Percentiles rank a stretch among this genome's conserved stretches.
These are phyloP conservation scores for Penicillium angulare DNA, from an alignment of 495 filamentous ascomycete genomes.

Conservation along the genomic window DNA sequence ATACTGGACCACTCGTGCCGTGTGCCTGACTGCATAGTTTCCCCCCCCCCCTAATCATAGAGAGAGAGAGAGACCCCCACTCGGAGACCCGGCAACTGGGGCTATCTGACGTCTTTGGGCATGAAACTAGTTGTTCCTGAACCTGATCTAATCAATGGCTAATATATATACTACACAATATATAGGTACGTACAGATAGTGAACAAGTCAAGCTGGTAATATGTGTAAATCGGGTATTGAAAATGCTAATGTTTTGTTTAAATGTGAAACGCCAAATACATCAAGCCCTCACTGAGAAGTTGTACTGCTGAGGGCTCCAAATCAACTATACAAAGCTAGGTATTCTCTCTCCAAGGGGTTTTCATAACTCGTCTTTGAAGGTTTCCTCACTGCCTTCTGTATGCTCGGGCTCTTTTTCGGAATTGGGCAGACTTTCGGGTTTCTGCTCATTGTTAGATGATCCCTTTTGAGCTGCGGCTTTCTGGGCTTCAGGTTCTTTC, in stretches of 20 bases:
- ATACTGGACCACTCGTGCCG: too few relatives aligned
- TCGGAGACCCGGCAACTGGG: conserved; percentile 21
- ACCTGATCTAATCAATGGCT: background rate
- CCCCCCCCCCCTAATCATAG: background rate
- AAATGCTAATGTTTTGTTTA: background rate
- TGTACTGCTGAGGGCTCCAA: background rate
- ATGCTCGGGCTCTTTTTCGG: conserved; percentile 19
- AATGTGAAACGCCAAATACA: background rate
- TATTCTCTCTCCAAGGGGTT: background rate
- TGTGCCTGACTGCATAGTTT: background rate
- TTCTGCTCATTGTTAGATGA: conserved; percentile 16
- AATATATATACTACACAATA: too few relatives aligned
- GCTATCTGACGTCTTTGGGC: conserved; percentile 29
- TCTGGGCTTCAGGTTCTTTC: conserved; percentile 4
- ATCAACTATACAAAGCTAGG: background rate
- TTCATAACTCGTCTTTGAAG: conserved; percentile 56
- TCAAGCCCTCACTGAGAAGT: too few relatives aligned
- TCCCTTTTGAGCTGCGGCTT: conserved; percentile 5
- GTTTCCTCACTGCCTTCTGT: conserved; percentile 49
- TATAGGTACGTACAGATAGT: too few relatives aligned
- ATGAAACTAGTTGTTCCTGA: conserved; percentile 24
- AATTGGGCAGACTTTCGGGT: conserved; percentile 3
- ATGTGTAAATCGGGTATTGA: background rate
- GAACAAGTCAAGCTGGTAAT: background rate
- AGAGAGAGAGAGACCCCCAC: conserved; percentile 11